Evolutionary conservation across 257 asterid species (phyloP).

Genomic region (Solanum medicagineum): DNA sequence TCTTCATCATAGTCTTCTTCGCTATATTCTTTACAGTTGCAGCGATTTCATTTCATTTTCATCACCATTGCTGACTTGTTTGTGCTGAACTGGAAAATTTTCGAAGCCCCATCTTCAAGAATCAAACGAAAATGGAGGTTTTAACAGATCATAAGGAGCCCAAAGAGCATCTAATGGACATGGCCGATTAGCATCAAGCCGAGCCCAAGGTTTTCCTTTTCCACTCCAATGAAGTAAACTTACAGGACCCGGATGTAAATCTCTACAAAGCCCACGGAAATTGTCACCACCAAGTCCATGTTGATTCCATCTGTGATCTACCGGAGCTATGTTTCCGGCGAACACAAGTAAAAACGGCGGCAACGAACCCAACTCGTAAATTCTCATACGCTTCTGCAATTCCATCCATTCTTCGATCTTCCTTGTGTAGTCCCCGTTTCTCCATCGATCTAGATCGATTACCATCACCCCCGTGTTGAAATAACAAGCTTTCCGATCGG

Average conservation of each 20-base stretch:
- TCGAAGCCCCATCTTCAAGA: conserved; percentile 24
- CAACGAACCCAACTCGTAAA: conserved; percentile 70
- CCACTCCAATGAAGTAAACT: conserved; percentile 96
- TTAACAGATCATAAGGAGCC: conserved; percentile 91
- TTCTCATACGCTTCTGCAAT: conserved; percentile 74
- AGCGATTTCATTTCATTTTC: not conserved
- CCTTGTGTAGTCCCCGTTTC: conserved; percentile 56
- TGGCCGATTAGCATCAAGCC: conserved; percentile 75
- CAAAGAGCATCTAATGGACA: conserved; percentile 89
- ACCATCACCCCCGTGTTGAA: conserved; percentile 98
- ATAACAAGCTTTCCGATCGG: conserved; percentile 61
- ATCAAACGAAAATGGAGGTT: conserved; percentile 67
- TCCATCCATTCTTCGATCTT: conserved; percentile 97
- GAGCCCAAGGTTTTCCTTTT: conserved; percentile 94
- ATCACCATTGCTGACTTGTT: not conserved
- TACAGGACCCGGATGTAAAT: conserved; percentile 87
- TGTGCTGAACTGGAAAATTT: not conserved
- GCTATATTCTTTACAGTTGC: conserved; percentile 1
- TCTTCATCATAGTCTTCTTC: not conserved
- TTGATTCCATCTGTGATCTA: conserved; percentile 86
- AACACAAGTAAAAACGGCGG: conserved; percentile 88
- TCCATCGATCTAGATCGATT: conserved; percentile 71
- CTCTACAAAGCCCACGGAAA: conserved; percentile 78
- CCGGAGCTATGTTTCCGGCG: conserved; percentile 74
- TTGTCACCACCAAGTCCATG: conserved; percentile 94